Evolutionary conservation across 2,329 filamentous ascomycete species (phyloP).

Genomic region (Atkinsonella hypoxylon): DNA sequence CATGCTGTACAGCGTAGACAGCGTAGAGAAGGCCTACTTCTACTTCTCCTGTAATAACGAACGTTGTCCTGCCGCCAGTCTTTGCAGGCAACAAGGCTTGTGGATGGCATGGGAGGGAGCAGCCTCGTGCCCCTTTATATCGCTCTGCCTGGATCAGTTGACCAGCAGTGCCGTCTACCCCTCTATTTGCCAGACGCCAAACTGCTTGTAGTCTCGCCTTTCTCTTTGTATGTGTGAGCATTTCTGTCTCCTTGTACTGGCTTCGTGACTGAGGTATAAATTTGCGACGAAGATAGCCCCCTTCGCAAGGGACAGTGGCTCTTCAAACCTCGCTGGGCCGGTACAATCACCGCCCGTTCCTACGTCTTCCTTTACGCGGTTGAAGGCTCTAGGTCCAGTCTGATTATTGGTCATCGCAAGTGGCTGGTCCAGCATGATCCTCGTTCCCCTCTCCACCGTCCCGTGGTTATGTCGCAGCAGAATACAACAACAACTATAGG

Average conservation of each 20-base stretch:
- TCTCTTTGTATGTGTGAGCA: too few species aligned
- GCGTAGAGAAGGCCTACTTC: too few species aligned
- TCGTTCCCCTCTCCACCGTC: constrained; percentile 1
- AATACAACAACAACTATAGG: neutral
- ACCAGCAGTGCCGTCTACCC: neutral
- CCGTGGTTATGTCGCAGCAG: neutral
- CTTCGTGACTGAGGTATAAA: too few species aligned
- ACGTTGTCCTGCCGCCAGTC: neutral
- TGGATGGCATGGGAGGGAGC: neutral
- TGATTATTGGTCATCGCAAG: neutral
- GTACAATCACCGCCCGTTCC: neutral
- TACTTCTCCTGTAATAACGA: too few species aligned
- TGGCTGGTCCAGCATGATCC: neutral
- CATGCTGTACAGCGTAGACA: too few species aligned
- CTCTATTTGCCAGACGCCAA: neutral
- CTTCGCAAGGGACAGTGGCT: too few species aligned
- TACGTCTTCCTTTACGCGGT: neutral
- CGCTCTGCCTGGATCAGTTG: neutral
- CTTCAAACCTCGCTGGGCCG: too few species aligned
- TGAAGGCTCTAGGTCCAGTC: neutral
- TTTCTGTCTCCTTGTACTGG: too few species aligned
- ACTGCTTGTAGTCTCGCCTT: too few species aligned
- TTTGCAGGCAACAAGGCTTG: neutral
- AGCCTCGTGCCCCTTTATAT: neutral
- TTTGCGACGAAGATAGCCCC: too few species aligned